Evolutionary conservation across 1,139 yeast species (phyloP).

Genomic region (Eremothecium coryli): DNA sequence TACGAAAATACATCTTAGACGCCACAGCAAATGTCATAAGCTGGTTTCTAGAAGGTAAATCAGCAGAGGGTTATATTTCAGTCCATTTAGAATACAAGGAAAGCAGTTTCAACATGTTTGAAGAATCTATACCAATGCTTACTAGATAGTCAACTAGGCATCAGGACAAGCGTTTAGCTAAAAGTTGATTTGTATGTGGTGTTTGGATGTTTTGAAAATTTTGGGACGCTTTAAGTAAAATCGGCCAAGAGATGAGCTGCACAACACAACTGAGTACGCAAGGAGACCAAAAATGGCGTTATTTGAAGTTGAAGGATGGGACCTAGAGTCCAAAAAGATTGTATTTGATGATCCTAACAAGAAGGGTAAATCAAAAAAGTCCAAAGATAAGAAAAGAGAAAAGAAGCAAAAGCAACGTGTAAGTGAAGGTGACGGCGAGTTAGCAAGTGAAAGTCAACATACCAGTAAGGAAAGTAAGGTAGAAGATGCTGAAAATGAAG

Average conservation of each 20-base stretch:
- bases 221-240: too few relatives aligned
- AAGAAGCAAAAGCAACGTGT: constrained; percentile 5
- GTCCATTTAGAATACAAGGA: not conserved
- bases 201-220: constrained; percentile 1
- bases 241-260: constrained; percentile 2
- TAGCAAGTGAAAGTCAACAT: not conserved
- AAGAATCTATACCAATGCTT: not conserved
- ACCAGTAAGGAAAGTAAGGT: not conserved
- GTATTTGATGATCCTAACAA: constrained; percentile 38
- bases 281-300: constrained; percentile 59
- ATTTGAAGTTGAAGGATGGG: constrained; percentile 80
- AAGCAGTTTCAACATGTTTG: not conserved
- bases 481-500: not conserved
- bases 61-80: not conserved
- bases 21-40: not conserved
- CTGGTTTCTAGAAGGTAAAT: constrained; percentile 1
- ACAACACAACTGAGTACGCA: too few relatives aligned
- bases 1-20: constrained; percentile 1
- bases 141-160: not conserved
- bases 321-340: constrained; percentile 47
- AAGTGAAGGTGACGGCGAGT: constrained; percentile 1
- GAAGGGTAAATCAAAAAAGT: constrained; percentile 16
- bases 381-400: constrained; percentile 10
- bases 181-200: not conserved
- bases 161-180: not conserved